Percentiles rank a stretch among this genome's conserved stretches.
Evolutionary conservation across 179 eudicot species (phyloP).

Genomic region (Camellia oleifera): DNA sequence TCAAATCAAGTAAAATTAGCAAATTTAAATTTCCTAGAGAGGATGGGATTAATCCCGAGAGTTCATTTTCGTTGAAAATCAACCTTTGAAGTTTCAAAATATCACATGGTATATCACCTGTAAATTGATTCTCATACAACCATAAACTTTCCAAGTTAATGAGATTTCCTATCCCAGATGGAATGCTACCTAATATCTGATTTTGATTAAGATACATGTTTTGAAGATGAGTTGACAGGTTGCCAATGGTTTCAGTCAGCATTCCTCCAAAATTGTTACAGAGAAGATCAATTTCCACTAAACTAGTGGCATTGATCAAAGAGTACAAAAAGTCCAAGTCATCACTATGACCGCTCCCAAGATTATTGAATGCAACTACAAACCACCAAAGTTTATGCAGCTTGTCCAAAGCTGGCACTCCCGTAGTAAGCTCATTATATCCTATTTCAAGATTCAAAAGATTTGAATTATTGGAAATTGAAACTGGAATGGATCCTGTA

Average conservation of each 20-base stretch:
- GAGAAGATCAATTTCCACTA: background rate
- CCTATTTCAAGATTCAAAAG: background rate
- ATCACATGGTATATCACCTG: background rate
- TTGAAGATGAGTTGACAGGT: conserved; percentile 20
- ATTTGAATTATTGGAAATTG: background rate
- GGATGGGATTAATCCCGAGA: background rate
- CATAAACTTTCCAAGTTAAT: conserved; percentile 3
- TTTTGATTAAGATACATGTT: background rate
- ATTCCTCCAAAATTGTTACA: conserved; percentile 10
- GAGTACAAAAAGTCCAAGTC: conserved; percentile 32
- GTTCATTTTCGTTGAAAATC: background rate
- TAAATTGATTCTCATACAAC: background rate
- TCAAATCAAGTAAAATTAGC: background rate
- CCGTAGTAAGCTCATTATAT: background rate
- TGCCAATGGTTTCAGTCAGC: conserved; percentile 20
- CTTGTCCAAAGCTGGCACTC: background rate
- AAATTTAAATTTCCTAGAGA: conserved; percentile 8
- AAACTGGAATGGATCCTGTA: background rate
- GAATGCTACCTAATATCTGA: conserved; percentile 12
- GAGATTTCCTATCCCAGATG: conserved; percentile 10
- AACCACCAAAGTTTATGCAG: background rate
- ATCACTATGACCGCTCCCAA: conserved; percentile 14
- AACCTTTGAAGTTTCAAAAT: conserved; percentile 13
- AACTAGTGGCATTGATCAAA: conserved; percentile 23
- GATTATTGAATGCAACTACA: background rate